Base-by-base conservation (phyloP, 2,329 filamentous ascomycete species). In the Cadophora malorum region DNA sequence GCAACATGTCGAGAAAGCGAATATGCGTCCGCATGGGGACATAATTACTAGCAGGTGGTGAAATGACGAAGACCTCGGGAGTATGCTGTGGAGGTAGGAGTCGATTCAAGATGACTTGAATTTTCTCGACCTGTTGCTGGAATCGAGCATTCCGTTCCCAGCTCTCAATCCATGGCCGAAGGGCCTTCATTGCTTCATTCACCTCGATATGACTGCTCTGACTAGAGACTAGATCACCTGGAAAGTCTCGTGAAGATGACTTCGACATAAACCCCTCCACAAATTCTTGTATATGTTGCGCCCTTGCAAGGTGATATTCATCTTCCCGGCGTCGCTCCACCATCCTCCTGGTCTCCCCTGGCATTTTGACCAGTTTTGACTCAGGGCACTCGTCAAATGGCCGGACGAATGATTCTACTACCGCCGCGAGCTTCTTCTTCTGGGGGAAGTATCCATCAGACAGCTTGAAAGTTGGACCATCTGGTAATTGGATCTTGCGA, bases 371-470 rank as follows among this genome's bases (percentile, higher is more conserved):
- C 21, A 69, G 47, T 3, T 64, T n/a, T 19, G 28, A 64, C 50
- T 70, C 70, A 6, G 69, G 67, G 31, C 64, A 67, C 0, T 45
- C 47, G 10, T 53, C 23, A 45, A 69, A 38, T 38, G 35, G 35
- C 9, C 35, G 35, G 35, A 38, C 8, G 35, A 38, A 38, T 38
- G 35, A 38, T 38, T 38, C 35, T 14, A 38, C 35, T 14, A 70
- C 10, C 35, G 7, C 12, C 59, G 52, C 14, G 38, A 23, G 47
- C 33, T 45, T 12, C n/a, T 28, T 41, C 63, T 47, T 12, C 28
- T 65, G 28, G 63, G 66, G 66, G 16, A 50, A 50, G 21, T 64
- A 68, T 10, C 66, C 58, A 16, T 21, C 12, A 4, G 58, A 55
- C 53, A 68, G 63, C 25, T 62, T 52, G 58, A 68, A 68, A 50